Percentiles rank a stretch among this genome's conserved stretches.
Conservation (phyloP, 176 grass and related monocot genomes). For the Oryza rufipogon region DNA sequence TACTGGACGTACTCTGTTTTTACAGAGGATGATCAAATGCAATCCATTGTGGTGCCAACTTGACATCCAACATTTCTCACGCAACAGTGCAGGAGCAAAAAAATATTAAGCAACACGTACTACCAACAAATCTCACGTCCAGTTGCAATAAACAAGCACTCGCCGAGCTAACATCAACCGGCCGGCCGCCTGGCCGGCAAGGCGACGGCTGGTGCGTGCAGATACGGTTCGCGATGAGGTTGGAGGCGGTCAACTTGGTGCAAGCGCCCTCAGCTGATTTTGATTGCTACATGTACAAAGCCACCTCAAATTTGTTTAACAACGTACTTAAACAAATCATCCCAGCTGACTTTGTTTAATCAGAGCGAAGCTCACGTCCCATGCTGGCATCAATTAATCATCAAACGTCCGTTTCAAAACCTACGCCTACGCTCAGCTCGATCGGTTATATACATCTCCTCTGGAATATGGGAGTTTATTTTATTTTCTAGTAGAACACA, state of each 20-base stretch:
- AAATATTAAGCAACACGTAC: not conserved
- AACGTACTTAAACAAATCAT: not conserved
- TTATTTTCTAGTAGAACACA: too few relatives aligned
- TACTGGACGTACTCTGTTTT: too few relatives aligned
- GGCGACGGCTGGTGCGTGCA: slow-evolving; percentile 1
- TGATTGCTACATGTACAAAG: slow-evolving; percentile 26
- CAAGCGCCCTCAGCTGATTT: slow-evolving; percentile 18
- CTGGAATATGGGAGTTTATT: not conserved
- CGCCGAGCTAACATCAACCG: not conserved
- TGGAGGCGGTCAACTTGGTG: slow-evolving; percentile 49
- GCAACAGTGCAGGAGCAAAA: slow-evolving; percentile 2
- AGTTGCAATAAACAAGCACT: slow-evolving; percentile 43
- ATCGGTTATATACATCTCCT: not conserved
- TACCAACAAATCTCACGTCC: not conserved
- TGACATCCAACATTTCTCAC: not conserved
- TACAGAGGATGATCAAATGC: not conserved
- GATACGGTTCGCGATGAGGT: not conserved
- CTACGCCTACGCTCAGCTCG: too few relatives aligned
- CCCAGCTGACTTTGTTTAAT: slow-evolving; percentile 24
- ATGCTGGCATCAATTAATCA: slow-evolving; percentile 43
- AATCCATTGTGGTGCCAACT: not conserved
- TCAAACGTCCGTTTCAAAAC: slow-evolving; percentile 9
- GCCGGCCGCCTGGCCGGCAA: slow-evolving; percentile 16
- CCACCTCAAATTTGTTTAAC: not conserved
- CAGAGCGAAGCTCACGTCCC: slow-evolving; percentile 18